These are phyloP conservation scores for Coffea eugenioides DNA, from an alignment of 257 asterid genomes.

Conservation along the genomic window DNA sequence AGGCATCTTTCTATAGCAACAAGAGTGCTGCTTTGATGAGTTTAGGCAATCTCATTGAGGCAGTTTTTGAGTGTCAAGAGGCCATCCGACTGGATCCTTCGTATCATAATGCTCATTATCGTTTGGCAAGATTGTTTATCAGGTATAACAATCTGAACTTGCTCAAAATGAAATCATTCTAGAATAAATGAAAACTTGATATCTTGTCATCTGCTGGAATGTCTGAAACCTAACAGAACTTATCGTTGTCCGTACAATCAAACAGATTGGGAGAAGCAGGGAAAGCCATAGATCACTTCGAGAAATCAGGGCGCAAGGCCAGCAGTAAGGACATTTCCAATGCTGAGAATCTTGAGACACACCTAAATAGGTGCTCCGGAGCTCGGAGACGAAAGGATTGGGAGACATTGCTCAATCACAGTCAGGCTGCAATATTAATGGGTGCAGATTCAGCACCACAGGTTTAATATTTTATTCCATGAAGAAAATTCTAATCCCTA, in stretches of 20 bases:
- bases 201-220: not conserved
- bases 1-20: conserved; percentile 53
- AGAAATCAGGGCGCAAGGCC: conserved; percentile 45
- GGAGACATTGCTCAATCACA: conserved; percentile 36
- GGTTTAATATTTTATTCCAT: conserved; percentile 24
- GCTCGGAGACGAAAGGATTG: conserved; percentile 44
- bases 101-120: conserved; percentile 53
- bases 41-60: conserved; percentile 54
- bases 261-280: conserved; percentile 61
- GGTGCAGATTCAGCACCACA: conserved; percentile 69
- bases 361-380: conserved; percentile 29
- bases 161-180: not conserved
- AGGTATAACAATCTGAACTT: conserved; percentile 31
- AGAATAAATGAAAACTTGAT: not conserved
- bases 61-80: conserved; percentile 45
- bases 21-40: conserved; percentile 63
- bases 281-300: conserved; percentile 46
- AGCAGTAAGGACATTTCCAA: conserved; percentile 32
- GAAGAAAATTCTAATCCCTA: not conserved
- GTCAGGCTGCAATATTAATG: conserved; percentile 30
- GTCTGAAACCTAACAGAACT: not conserved
- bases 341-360: conserved; percentile 41
- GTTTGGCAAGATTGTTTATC: conserved; percentile 52
- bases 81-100: conserved; percentile 49
- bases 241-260: too few relatives aligned